phyloP scores from a whole-genome alignment of 768 basidiomycete species.

The Russula emetica region DNA sequence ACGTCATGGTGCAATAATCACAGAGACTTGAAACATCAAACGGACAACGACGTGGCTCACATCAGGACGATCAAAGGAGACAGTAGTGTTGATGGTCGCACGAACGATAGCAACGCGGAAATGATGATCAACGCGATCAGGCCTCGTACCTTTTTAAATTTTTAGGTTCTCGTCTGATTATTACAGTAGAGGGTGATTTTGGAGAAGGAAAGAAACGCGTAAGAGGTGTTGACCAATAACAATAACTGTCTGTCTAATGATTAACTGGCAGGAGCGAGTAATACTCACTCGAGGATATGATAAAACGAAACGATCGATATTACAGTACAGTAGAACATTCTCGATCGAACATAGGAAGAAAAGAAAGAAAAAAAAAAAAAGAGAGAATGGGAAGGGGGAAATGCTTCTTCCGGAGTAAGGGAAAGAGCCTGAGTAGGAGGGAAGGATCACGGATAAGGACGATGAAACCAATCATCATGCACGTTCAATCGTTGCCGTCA shows the following conservation, averaged over 20 bases:
- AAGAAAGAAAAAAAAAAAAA: not conserved
- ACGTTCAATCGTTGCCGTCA: not conserved
- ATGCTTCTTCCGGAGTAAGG: not conserved
- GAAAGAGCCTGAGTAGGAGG: not conserved
- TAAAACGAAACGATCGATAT: not conserved
- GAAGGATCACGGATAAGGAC: not conserved
- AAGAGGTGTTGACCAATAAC: not conserved
- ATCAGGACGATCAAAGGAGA: not conserved
- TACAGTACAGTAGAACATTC: not conserved
- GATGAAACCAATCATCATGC: not conserved
- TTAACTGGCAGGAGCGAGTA: too few relatives aligned
- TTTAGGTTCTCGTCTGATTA: too few relatives aligned
- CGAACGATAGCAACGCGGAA: not conserved
- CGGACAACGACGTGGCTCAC: not conserved
- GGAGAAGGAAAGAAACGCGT: not conserved
- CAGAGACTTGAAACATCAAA: not conserved
- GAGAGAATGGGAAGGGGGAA: not conserved
- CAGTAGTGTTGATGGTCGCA: not conserved
- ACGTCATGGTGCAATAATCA: not conserved
- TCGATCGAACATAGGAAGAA: not conserved
- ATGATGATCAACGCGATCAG: not conserved
- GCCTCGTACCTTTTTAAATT: not conserved
- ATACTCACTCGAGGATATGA: too few relatives aligned
- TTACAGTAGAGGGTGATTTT: too few relatives aligned
- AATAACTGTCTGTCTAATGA: too few relatives aligned